A percentile compares a stretch with the other conserved stretches of the same genome.
Conservation (phyloP, 2,329 filamentous ascomycete genomes). For the Blastomyces emzantsi region DNA sequence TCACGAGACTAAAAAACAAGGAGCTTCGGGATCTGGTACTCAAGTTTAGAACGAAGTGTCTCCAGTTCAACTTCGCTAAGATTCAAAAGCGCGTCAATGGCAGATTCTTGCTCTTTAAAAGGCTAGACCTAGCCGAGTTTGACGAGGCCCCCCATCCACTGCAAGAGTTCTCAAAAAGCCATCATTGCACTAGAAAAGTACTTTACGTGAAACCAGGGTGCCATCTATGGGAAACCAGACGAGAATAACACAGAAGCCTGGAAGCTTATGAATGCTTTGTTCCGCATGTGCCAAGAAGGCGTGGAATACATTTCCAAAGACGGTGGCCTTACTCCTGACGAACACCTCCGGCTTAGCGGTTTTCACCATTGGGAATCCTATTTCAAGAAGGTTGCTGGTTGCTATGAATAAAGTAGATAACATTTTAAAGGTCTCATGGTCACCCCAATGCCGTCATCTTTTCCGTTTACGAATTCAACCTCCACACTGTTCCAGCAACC, state of each 20-base stretch:
- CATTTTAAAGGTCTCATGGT: neutral
- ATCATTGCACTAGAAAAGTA: slow-evolving; percentile 2
- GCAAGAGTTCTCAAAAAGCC: neutral
- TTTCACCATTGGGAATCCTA: neutral
- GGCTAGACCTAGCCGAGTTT: neutral
- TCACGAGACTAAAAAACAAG: neutral
- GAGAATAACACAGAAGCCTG: neutral
- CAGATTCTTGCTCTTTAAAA: neutral
- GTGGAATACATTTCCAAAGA: neutral
- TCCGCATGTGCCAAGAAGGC: neutral
- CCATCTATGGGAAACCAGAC: slow-evolving; percentile 1
- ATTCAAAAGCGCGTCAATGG: slow-evolving; percentile 1
- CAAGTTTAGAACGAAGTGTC: neutral
- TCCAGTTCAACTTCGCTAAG: neutral
- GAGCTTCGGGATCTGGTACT: neutral
- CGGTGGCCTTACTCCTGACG: neutral
- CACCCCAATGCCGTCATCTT: slow-evolving; percentile 2
- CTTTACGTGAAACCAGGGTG: slow-evolving; percentile 1
- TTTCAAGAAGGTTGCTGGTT: neutral
- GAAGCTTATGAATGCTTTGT: neutral
- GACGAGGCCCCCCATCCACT: neutral
- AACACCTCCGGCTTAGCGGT: neutral
- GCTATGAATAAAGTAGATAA: neutral
- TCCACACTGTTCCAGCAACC: neutral
- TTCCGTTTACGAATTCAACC: neutral